Base-by-base conservation (phyloP, 495 filamentous ascomycete genomes). In the Penicillium silybi region DNA sequence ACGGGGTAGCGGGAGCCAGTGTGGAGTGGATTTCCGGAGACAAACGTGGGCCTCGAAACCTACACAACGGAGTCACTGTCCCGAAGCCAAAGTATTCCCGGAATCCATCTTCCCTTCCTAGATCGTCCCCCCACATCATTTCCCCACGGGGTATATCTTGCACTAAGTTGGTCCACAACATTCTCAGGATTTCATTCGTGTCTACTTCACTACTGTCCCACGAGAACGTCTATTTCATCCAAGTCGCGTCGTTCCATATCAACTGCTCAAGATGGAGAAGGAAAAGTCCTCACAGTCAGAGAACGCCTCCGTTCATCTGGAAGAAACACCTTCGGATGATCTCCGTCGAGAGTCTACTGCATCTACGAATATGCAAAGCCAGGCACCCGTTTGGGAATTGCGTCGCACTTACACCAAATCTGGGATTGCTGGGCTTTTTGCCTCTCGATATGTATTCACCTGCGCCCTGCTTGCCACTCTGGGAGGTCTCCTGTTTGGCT, bases 401-500 rank as follows among this genome's bases (percentile, higher is more conserved):
- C 27, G 27, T 32, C 27, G 27, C 27, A 32, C 27, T 32, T 32
- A 32, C 11, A 32, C 27, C 27, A 32, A 32, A 32, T 32, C 27
- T 40, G 45, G 45, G 19, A 22, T 48, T 16, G 16, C 38, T 15
- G 38, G 44, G 25, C 37, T 53, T n/a, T 40, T 47, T n/a, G 26
- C 25, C 32, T 48, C 52, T 7, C 45, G 26, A 10, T 52, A 52
- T 40, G 49, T 52, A 10, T 52, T 41, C 10, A 39, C 38, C 18
- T 26, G 26, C 17, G 49, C 49, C 11, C 29, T 52, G 19, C 41
- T 52, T 7, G 49, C 49, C 19, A 43, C 49, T 4, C 23, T 45
- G 34, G 49, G 49, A 17, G 42, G 49, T 19, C 42, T 52, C 41
- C 42, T 27, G 20, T 38, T 52, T 27, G 49, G 49, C 22, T 45